These are phyloP conservation scores for Cruciata laevipes DNA, from an alignment of 257 asterid genomes.

Conservation along the genomic window DNA sequence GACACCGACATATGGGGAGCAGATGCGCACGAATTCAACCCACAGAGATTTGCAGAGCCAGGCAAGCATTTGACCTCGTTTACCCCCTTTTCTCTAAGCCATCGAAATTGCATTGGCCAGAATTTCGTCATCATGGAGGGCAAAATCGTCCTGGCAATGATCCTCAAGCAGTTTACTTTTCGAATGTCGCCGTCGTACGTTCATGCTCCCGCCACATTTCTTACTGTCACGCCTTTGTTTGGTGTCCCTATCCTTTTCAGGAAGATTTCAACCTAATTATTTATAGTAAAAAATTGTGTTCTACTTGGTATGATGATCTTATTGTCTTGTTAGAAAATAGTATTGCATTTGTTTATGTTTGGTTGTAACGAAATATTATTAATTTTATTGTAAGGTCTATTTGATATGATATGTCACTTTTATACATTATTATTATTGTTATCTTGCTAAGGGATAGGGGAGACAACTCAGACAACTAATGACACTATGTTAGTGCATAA, in stretches of 20 bases:
- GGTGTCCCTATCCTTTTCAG: conserved; percentile 16
- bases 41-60: conserved; percentile 20
- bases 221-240: conserved; percentile 3
- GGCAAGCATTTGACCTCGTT: conserved; percentile 27
- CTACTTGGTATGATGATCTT: too few species aligned
- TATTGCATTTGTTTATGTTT: too few species aligned
- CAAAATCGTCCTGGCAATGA: conserved; percentile 28
- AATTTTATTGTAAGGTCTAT: too few species aligned
- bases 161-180: conserved; percentile 18
- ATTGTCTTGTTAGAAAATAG: too few species aligned
- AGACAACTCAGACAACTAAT: too few species aligned
- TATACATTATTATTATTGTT: too few species aligned
- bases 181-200: conserved; percentile 30
- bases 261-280: not conserved
- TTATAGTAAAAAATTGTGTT: not conserved
- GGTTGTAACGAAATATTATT: too few species aligned
- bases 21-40: conserved; percentile 37
- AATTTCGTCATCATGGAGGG: conserved; percentile 32
- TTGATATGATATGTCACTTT: too few species aligned
- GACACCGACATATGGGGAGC: conserved; percentile 34
- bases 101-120: conserved; percentile 33
- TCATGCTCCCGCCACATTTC: conserved; percentile 12
- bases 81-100: conserved; percentile 32
- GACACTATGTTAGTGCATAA: too few species aligned
- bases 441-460: too few species aligned